Conservation (phyloP, 2,329 filamentous ascomycete genomes). For the Fusarium tanahbumbuense region DNA sequence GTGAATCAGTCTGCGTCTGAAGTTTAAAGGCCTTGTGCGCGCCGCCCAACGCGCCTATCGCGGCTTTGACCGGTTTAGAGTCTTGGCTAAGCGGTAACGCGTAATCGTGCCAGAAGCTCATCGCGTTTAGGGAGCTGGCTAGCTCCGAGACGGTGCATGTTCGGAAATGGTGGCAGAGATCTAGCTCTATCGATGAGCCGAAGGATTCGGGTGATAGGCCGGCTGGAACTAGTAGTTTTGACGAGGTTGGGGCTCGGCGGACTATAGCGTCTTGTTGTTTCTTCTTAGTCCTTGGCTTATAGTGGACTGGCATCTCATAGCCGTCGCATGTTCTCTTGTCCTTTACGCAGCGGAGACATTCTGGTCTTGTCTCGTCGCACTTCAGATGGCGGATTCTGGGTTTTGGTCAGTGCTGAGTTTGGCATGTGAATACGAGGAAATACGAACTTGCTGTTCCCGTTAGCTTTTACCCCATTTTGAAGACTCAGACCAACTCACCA, state of each 20-base stretch:
- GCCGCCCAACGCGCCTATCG: slow-evolving; percentile 13
- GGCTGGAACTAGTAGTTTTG: slow-evolving; percentile 9
- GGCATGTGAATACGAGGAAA: accelerated
- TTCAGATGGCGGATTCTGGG: slow-evolving; percentile 27
- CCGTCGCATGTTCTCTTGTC: slow-evolving; percentile 21
- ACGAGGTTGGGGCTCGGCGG: neutral
- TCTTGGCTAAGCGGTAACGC: slow-evolving; percentile 11
- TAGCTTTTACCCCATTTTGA: neutral
- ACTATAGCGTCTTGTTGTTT: neutral
- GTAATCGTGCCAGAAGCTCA: slow-evolving; percentile 14
- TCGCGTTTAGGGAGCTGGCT: neutral
- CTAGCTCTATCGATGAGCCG: neutral
- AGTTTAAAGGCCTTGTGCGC: slow-evolving; percentile 25
- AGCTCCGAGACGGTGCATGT: slow-evolving; percentile 8
- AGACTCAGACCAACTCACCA: slow-evolving; percentile 12
- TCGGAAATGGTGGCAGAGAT: slow-evolving; percentile 21
- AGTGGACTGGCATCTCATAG: neutral
- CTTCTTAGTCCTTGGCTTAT: neutral
- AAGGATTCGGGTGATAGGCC: neutral
- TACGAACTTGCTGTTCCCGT: slow-evolving; percentile 14
- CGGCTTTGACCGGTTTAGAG: neutral
- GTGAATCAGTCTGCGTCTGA: neutral
- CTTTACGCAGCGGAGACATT: slow-evolving; percentile 16
- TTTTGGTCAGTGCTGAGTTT: neutral
- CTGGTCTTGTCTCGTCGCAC: slow-evolving; percentile 26